Conservation (phyloP, 148 eudicot genomes). For the Polygonum aviculare region DNA sequence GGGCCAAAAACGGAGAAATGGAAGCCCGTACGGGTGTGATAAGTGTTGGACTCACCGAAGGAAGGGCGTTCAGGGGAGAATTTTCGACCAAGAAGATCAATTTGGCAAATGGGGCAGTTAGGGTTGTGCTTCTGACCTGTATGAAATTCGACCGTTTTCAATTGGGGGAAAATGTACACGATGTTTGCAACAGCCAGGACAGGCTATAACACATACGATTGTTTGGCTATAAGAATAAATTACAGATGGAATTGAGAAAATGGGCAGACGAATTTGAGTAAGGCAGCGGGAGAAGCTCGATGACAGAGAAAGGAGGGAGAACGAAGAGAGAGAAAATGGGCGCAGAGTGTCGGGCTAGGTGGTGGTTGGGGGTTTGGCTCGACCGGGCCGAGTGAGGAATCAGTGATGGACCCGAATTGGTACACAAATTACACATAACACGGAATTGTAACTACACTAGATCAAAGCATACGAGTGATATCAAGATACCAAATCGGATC, state of each 20-base stretch:
- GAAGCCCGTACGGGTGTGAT: neutral
- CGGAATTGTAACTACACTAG: too few species aligned
- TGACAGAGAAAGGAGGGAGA: neutral
- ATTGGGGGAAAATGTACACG: conserved; percentile 3
- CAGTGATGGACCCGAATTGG: neutral
- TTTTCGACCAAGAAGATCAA: neutral
- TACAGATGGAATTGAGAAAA: conserved; percentile 4
- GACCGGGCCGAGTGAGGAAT: neutral
- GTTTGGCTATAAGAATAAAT: neutral
- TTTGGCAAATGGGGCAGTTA: conserved; percentile 1
- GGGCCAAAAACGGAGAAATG: neutral
- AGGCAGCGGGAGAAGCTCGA: neutral
- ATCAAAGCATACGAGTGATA: too few species aligned
- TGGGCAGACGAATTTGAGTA: neutral
- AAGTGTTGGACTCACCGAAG: neutral
- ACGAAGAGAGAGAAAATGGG: neutral
- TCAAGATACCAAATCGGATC: too few species aligned
- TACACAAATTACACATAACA: too few species aligned
- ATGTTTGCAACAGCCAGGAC: neutral
- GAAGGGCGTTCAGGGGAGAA: neutral
- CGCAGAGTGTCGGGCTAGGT: neutral
- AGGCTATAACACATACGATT: neutral
- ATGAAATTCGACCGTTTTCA: neutral
- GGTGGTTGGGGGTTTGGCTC: neutral
- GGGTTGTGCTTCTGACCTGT: neutral